These are phyloP conservation scores for Populus pruinosa DNA, from an alignment of 345 rosid species.

Conservation along the genomic window DNA sequence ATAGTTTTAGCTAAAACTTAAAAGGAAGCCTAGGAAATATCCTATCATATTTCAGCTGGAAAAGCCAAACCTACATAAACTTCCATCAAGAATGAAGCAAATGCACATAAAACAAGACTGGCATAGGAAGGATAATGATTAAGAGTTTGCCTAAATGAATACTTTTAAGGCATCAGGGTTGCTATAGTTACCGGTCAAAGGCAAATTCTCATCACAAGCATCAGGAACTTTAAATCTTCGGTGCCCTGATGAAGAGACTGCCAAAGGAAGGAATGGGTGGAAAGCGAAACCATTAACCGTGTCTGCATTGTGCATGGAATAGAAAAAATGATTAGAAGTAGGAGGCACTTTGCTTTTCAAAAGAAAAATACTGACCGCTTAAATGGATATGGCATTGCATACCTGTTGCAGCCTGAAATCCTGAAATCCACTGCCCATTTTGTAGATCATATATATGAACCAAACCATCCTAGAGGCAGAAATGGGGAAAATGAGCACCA, in stretches of 20 bases:
- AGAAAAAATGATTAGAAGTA: constrained; percentile 11
- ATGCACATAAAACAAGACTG: background rate
- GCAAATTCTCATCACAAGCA: constrained; percentile 37
- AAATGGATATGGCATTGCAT: background rate
- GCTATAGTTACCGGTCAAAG: constrained; percentile 40
- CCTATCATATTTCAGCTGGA: background rate
- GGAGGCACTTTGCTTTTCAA: background rate
- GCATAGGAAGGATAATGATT: background rate
- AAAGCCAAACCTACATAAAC: background rate
- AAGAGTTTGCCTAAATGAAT: constrained; percentile 5
- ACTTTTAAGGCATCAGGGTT: background rate
- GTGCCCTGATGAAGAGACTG: constrained; percentile 92
- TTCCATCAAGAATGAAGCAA: background rate
- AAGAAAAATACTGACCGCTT: background rate
- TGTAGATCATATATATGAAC: constrained; percentile 92
- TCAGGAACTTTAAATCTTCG: constrained; percentile 64
- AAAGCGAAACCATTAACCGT: constrained; percentile 56
- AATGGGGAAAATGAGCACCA: background rate
- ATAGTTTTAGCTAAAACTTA: too few species aligned
- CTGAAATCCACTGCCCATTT: constrained; percentile 37
- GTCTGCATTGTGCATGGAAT: constrained; percentile 39
- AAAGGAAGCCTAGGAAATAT: background rate
- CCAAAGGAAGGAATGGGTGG: constrained; percentile 40
- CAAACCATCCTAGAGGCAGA: constrained; percentile 68
- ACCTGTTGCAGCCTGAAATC: constrained; percentile 97